Evolutionary conservation across 2,329 filamentous ascomycete genomes (phyloP), one percentile per base, ranked within the genome.

Genomic region (Beauveria sp.): DNA sequence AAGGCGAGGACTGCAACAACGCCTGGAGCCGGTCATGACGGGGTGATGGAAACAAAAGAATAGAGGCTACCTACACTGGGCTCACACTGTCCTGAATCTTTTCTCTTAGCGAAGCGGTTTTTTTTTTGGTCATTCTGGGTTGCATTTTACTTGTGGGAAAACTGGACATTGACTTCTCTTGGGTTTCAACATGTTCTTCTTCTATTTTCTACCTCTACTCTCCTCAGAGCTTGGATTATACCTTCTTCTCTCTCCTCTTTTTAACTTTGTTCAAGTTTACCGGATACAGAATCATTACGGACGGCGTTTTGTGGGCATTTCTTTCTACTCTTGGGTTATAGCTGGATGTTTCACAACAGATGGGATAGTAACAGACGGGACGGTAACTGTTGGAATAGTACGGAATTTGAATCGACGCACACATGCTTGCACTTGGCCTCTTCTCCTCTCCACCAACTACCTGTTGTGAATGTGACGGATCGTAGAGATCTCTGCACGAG

Each of bases 1-100:
- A 71, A 57, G 68, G 70, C 10, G 70, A 71, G 55, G 67, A 68
- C 26, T 67, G 61, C 52, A 43, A 3, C 16, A 43, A 3, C 9
- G 18, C 37, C 22, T 59, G 56, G 56, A 52, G n/a, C 14, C 56
- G 47, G 22, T 47, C 43, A 47, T 48, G 20, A 43, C 16, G 2
- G 6, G 14, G 18, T 20, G n/a, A 48, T 8, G 10, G 26, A 48
- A 18, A n/a, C 10, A 57, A 40, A 40, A 28, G 20, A 28, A 43
- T 26, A 40, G 44, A 50, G 34, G 2, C 10, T 24, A 41, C 43
- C 16, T 51, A 43, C 22, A 58, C 26, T 14, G 34, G 24, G 37
- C 26, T 30, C 40, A 37, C 22, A 40, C 26, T 20, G 43, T 57
- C 30, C 41, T 48, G 28, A 26, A 20, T 50, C 20, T 48, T 30